Conservation (phyloP, 2,329 filamentous ascomycete species). For the Exophiala calicioides region DNA sequence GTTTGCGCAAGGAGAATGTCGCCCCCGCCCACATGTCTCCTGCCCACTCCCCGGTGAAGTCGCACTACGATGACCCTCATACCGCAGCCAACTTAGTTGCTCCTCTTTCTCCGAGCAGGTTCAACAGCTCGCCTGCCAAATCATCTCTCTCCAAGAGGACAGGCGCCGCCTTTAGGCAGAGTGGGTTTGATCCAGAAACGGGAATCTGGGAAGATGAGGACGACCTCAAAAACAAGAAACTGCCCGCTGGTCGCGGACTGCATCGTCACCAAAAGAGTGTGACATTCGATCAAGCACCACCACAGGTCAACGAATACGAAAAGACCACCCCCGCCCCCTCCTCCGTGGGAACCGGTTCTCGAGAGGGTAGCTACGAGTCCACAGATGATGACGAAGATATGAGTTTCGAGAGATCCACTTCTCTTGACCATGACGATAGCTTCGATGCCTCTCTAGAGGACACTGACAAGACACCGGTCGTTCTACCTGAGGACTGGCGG, state of each 20-base stretch:
- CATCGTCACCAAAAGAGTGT: slow-evolving; percentile 94
- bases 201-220: slow-evolving; percentile 69
- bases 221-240: slow-evolving; percentile 58
- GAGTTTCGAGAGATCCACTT: slow-evolving; percentile 60
- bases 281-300: slow-evolving; percentile 90
- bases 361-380: slow-evolving; percentile 90
- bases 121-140: slow-evolving; percentile 78
- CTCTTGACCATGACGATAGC: slow-evolving; percentile 74
- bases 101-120: slow-evolving; percentile 63
- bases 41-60: slow-evolving; percentile 48
- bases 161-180: slow-evolving; percentile 43
- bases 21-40: slow-evolving; percentile 34
- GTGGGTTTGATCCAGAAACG: slow-evolving; percentile 64
- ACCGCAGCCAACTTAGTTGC: slow-evolving; percentile 27
- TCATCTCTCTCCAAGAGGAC: slow-evolving; percentile 78
- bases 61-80: slow-evolving; percentile 7
- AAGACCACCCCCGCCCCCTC: slow-evolving; percentile 97
- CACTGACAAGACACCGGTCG: slow-evolving; percentile 94
- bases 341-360: slow-evolving; percentile 82
- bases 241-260: slow-evolving; percentile 66
- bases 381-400: slow-evolving; percentile 68
- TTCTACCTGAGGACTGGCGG: slow-evolving; percentile 95
- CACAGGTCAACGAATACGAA: slow-evolving; percentile 96
- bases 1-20: slow-evolving; percentile 55
- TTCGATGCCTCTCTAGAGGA: slow-evolving; percentile 96